Evolutionary conservation across 192 early-diverging fungal genomes (phyloP), one percentile per base, ranked within the genome.

Genomic region (Backusella circina): DNA sequence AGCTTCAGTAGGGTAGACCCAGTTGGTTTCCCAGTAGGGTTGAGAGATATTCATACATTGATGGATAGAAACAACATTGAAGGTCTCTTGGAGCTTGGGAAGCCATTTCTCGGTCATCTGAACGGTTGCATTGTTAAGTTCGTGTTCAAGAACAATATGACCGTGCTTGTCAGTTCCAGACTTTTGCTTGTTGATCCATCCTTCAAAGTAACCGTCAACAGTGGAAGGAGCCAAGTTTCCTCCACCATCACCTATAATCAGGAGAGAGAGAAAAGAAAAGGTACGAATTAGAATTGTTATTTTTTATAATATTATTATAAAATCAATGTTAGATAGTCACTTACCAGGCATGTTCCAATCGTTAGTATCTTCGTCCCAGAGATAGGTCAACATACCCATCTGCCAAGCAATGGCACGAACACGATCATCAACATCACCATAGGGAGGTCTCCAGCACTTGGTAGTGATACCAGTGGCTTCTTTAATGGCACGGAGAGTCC

Each of bases 341-440:
- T 41, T 41, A 32, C 28, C 33, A 44, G 39, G 41, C 84, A 71
- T 28, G 84, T 90, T 38, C 86, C 86, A 87, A 65, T 87, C 85
- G 30, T 73, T 65, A 23, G 70, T 73, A 47, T 78, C 77, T 72
- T 73, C 23, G 32, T 78, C 71, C 77, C 77, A 78, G 39, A 78
- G 57, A 37, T 67, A 54, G 30, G 54, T 73, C 21, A 47, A 33
- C 57, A 78, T 30, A 38, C 77, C 77, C 71, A 78, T 72, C 23
- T 78, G 77, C 57, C 65, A 73, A 12, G 77, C 77, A 37, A 78
- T 78, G 30, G 70, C 37, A 50, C 84, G 84, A 37, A 85, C 82
- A 35, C 84, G 79, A 73, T 81, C 80, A 70, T 85, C 83, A 37
- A 83, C 80, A 47, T 83, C 84, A 44, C 85, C 85, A 78, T 80